Evolutionary conservation across 495 filamentous ascomycete species (phyloP), one percentile per base, ranked within the genome.

Genomic region (Immersiella caudata): DNA sequence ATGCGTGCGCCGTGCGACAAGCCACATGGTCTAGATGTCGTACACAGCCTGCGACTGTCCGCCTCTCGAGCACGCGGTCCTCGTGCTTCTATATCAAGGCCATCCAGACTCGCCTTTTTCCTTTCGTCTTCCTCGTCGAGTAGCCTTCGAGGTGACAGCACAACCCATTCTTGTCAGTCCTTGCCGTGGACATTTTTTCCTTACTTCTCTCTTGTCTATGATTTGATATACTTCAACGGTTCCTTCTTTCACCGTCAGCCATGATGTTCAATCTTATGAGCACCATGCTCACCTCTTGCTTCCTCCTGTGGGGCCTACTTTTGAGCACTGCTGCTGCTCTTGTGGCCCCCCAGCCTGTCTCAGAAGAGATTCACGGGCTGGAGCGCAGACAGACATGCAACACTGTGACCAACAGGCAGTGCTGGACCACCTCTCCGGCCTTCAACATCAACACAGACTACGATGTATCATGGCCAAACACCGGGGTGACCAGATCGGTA

Each of bases 361-460:
- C 27, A 21, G 51, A 60, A 35, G 21, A 50, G 20, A n/a, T 33
- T n/a, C 58, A 40, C 16, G 51, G 67, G 57, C 67, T 76, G 3
- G 68, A 71, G n/a, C 56, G 57, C 20, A 58, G 74, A 22, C 73
- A 74, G 62, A 71, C 76, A 1, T 79, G 78, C 57, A 73, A 78
- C 49, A 78, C 78, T 1, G 64, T 75, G 0, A 71, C 71, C 6
- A 77, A 80, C 67, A 68, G 78, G 55, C 68, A 74, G 33, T 80
- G 78, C 65, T 80, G 78, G 78, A 73, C 70, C 0, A 75, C 64
- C 26, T 69, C 60, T 46, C 70, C 70, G 46, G 70, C 57, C 8
- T 80, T 78, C 65, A 69, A 75, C 56, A 75, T 79, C 67, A 76
- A 77, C 59, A 77, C 76, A 1, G 76, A 78, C 64, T 80, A 76